Conservation (phyloP, 2,329 filamentous ascomycete genomes). For the Cladosporium phlei region DNA sequence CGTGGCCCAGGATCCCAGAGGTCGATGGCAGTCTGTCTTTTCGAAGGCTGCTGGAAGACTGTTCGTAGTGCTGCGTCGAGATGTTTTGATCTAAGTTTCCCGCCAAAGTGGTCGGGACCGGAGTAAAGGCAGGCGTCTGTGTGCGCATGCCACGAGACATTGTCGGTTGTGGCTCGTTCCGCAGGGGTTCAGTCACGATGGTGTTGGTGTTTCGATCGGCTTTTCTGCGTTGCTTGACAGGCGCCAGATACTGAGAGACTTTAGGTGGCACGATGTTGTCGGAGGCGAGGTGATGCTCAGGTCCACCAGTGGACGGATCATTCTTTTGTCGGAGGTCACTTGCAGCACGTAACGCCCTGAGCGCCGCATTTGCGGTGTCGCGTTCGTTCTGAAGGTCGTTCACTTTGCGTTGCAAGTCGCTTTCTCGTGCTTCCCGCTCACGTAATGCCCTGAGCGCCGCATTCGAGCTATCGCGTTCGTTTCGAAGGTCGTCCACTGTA, state of each 20-base stretch:
- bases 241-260: not conserved
- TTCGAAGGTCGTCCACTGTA: not conserved
- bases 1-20: no score
- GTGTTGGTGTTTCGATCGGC: conserved; percentile 8
- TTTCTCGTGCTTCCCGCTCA: not conserved
- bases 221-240: conserved; percentile 2
- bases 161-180: no score
- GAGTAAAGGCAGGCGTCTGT: conserved; percentile 14
- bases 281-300: no score
- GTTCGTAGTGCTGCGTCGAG: no score
- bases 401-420: not conserved
- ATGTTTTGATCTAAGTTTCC: no score
- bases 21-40: no score
- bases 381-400: not conserved
- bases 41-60: no score
- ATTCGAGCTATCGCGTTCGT: not conserved
- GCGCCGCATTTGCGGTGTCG: not conserved
- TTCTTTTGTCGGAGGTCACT: no score
- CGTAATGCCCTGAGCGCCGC: not conserved
- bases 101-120: no score
- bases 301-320: no score
- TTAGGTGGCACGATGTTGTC: not conserved
- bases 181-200: no score
- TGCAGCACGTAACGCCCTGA: not conserved
- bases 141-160: not conserved